These are phyloP conservation scores for Cytospora paraplurivora DNA, from an alignment of 2,329 filamentous ascomycete genomes.

Conservation along the genomic window DNA sequence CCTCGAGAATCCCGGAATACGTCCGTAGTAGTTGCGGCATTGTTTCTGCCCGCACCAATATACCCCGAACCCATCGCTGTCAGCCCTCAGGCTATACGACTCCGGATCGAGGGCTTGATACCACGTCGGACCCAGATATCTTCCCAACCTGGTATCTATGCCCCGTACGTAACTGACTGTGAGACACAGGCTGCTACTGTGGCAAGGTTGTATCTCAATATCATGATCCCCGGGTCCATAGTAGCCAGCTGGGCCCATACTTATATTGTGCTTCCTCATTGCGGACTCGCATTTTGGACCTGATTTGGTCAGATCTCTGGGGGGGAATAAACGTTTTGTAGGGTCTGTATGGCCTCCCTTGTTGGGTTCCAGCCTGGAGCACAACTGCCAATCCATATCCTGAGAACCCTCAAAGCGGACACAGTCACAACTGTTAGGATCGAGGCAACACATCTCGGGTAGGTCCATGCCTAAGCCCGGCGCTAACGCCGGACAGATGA, in stretches of 20 bases:
- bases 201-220: neutral
- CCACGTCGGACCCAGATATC: neutral
- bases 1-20: conserved; percentile 10
- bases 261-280: neutral
- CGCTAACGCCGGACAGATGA: neutral
- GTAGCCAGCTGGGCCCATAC: no score
- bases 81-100: neutral
- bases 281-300: neutral
- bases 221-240: neutral
- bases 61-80: conserved; percentile 8
- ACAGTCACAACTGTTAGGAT: conserved; percentile 5
- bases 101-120: neutral
- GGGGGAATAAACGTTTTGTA: neutral
- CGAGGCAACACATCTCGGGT: conserved; percentile 12
- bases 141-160: neutral
- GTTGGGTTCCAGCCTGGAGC: no score
- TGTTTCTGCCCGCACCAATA: conserved; percentile 8
- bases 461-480: neutral
- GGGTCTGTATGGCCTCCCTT: neutral
- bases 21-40: conserved; percentile 8
- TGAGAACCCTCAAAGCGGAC: neutral
- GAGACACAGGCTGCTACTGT: neutral
- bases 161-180: neutral
- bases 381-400: neutral
- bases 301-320: neutral